These are phyloP conservation scores for Neurospora discreta DNA, from an alignment of 495 filamentous ascomycete species.

Conservation along the genomic window DNA sequence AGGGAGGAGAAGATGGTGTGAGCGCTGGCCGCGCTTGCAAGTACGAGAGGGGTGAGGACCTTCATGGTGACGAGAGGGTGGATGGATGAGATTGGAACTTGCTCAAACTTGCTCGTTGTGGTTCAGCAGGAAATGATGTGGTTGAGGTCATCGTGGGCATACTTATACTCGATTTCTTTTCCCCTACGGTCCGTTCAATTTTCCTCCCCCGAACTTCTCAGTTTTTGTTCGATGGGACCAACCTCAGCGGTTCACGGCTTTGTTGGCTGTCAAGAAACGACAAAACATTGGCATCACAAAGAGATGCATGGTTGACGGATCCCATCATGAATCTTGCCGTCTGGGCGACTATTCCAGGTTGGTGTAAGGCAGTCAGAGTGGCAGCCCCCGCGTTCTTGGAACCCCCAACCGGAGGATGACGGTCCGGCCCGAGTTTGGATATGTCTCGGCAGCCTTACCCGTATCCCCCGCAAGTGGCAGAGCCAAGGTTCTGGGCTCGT, in stretches of 20 bases:
- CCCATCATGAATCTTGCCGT: too few relatives aligned
- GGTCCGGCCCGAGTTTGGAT: too few relatives aligned
- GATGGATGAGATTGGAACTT: neutral
- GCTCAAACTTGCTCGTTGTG: neutral
- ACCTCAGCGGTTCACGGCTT: neutral
- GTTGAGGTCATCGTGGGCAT: too few relatives aligned
- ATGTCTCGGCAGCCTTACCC: too few relatives aligned
- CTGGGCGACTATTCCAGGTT: too few relatives aligned
- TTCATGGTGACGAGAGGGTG: conserved; percentile 12
- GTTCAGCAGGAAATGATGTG: neutral
- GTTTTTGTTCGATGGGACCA: neutral
- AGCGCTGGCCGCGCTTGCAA: conserved; percentile 17
- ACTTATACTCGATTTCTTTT: neutral
- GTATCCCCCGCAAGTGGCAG: too few relatives aligned
- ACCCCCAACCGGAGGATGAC: too few relatives aligned
- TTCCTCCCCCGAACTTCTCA: neutral
- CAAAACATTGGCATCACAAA: conserved; percentile 1
- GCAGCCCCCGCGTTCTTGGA: too few relatives aligned
- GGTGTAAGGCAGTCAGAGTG: too few relatives aligned
- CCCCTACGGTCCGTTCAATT: neutral
- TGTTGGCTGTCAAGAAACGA: neutral
- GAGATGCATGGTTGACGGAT: too few relatives aligned
- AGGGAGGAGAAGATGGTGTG: conserved; percentile 24
- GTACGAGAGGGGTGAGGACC: conserved; percentile 14
- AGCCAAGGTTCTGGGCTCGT: too few relatives aligned